A percentile compares a stretch with the other conserved stretches of the same genome.
Evolutionary conservation across 140 eudicot genomes (phyloP).

Genomic region (Bidens hawaiensis): DNA sequence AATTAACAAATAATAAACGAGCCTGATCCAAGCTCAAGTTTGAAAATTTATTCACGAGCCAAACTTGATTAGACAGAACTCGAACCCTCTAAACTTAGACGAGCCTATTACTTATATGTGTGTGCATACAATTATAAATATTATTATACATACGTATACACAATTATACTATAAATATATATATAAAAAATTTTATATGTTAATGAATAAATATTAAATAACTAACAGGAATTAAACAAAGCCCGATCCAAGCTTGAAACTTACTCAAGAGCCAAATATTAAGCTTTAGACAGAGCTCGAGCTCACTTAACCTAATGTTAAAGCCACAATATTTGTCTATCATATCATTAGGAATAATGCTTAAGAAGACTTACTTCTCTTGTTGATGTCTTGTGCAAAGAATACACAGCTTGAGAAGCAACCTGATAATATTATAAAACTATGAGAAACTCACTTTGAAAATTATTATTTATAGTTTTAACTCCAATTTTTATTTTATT

Average conservation of each 20-base stretch:
- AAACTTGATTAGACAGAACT: background rate
- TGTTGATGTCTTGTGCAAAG: constrained; percentile 91
- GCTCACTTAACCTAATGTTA: background rate
- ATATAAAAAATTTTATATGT: too few species aligned
- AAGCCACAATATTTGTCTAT: background rate
- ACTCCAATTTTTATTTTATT: background rate
- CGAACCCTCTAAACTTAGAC: background rate
- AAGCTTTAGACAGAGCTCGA: background rate
- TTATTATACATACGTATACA: too few species aligned
- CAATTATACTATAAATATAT: too few species aligned
- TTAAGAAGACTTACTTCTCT: constrained; percentile 62
- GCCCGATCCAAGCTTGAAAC: too few species aligned
- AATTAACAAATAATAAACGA: too few species aligned
- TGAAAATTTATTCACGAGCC: too few species aligned
- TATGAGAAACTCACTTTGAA: background rate
- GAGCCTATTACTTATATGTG: too few species aligned
- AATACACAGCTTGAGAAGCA: constrained; percentile 92
- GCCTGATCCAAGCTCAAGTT: too few species aligned
- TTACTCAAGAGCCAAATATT: too few species aligned
- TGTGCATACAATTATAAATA: too few species aligned
- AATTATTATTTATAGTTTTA: background rate
- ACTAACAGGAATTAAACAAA: too few species aligned
- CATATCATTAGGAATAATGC: background rate
- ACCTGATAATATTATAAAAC: constrained; percentile 39
- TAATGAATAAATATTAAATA: too few species aligned